A percentile compares a stretch with the other conserved stretches of the same genome.
These are phyloP conservation scores for Penicillium canariense DNA, from an alignment of 495 filamentous ascomycete species.

Conservation along the genomic window DNA sequence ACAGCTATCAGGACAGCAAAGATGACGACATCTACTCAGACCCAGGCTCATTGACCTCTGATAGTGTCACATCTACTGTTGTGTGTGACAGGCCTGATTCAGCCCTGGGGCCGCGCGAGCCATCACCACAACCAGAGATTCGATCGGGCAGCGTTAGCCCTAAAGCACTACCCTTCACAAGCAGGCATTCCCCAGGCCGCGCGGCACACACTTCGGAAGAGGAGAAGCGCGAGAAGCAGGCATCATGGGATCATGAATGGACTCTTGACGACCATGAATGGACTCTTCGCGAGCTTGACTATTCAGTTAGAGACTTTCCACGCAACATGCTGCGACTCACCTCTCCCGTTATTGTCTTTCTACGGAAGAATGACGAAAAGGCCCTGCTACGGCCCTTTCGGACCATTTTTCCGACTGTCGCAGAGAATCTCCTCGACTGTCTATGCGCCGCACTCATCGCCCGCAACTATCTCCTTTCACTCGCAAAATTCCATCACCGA, in stretches of 20 bases:
- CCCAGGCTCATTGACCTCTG: conserved; percentile 32
- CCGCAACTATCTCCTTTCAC: conserved; percentile 56
- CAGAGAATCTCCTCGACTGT: conserved; percentile 55
- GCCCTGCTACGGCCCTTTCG: conserved; percentile 46
- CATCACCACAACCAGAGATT: conserved; percentile 25
- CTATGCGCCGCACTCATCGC: conserved; percentile 65
- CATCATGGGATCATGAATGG: conserved; percentile 43
- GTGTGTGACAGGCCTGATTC: conserved; percentile 25
- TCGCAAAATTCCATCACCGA: conserved; percentile 28
- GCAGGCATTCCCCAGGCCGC: conserved; percentile 24
- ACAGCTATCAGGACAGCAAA: conserved; percentile 26
- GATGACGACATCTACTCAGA: conserved; percentile 34
- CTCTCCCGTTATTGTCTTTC: conserved; percentile 45
- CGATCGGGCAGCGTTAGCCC: conserved; percentile 29
- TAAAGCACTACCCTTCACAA: conserved; percentile 16
- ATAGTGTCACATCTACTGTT: conserved; percentile 30
- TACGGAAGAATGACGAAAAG: conserved; percentile 41
- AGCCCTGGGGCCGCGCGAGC: conserved; percentile 17
- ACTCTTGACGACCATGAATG: conserved; percentile 47
- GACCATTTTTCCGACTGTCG: conserved; percentile 55
- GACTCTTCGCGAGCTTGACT: conserved; percentile 46
- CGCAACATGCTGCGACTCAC: conserved; percentile 43
- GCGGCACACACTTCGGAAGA: conserved; percentile 31
- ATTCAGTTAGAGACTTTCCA: conserved; percentile 43
- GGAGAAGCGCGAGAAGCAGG: conserved; percentile 29